Evolutionary conservation across 257 asterid genomes (phyloP).

Genomic region (Nyctanthes arbortristis): DNA sequence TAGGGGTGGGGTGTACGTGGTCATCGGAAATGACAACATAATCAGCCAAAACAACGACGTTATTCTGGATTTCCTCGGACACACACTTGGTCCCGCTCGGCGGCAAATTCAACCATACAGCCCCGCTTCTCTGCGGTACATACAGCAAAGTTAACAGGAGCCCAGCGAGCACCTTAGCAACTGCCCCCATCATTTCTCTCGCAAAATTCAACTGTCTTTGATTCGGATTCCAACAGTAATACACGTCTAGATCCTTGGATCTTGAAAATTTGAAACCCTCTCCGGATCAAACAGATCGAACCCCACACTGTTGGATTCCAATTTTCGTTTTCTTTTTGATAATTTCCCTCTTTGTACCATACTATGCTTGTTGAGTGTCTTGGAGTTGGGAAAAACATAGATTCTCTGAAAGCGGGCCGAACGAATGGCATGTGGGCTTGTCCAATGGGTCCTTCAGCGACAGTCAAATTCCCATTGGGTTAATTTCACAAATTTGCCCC

Average conservation of each 20-base stretch:
- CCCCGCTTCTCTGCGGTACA: constrained; percentile 39
- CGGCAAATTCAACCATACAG: constrained; percentile 80
- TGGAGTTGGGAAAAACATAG: not conserved
- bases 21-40: constrained; percentile 77
- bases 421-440: too few species aligned
- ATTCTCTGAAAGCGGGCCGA: too few species aligned
- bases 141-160: constrained; percentile 35
- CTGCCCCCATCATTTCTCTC: constrained; percentile 37
- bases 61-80: constrained; percentile 83
- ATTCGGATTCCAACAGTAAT: not conserved
- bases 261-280: constrained; percentile 28
- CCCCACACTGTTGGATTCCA: constrained; percentile 23
- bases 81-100: constrained; percentile 77
- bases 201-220: constrained; percentile 1
- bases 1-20: constrained; percentile 56
- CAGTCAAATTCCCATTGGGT: too few species aligned
- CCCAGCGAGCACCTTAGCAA: constrained; percentile 38
- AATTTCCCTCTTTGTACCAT: not conserved
- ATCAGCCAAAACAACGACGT: constrained; percentile 86
- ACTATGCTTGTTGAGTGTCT: not conserved
- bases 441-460: too few species aligned
- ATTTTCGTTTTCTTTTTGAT: not conserved
- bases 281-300: constrained; percentile 18
- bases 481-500: too few species aligned
- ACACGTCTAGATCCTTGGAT: constrained; percentile 17